Evolutionary conservation across 805 yeast genomes (phyloP), one percentile per base, ranked within the genome.

Genomic region (Zygotorulaspora chibaensis): DNA sequence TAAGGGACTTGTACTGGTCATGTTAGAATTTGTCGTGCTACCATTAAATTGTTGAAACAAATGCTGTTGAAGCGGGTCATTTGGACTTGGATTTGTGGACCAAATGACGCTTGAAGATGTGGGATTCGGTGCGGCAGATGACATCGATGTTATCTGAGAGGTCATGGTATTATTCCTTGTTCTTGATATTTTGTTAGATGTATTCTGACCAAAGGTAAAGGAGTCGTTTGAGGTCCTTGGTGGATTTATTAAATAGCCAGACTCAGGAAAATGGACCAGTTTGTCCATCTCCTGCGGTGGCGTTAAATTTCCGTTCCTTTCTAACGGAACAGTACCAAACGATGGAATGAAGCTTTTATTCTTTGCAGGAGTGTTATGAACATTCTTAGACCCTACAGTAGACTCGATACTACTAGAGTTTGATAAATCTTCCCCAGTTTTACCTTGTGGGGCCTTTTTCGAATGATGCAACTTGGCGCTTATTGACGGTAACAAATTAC

Each of bases 121-220:
- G 5, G 51, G 48, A 15, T 47, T 52, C 26, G 47, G 58, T 18
- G 50, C 51, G 7, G 57, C 47, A 9, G 61, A 59, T 12, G 69
- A 65, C 23, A 62, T 50, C 0, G 65, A 55, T n/a, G 69, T 65
- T 15, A 65, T 57, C 50, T 66, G 69, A 3, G 70, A 66, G 1
- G 63, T 57, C 30, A 61, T 57, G 3, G 70, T 66, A 40, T 65
- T 61, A 31, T 65, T 58, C 45, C 70, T 58, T 17, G 68, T 58
- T 44, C 70, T 61, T 7, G 63, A 56, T 13, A 56, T 50, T 17
- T 52, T 56, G 31, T 54, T 54, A 9, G 59, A 55, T 12, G 53
- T 37, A 30, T 50, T 31, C 2, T 52, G 30, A 10, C 47, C 51
- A 28, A 54, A 52, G 3, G 58, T 53, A 31, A 50, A 60, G 2